Evolutionary conservation across 306 rosid species (phyloP), one percentile per base, ranked within the genome.

Genomic region (Quercus glauca): DNA sequence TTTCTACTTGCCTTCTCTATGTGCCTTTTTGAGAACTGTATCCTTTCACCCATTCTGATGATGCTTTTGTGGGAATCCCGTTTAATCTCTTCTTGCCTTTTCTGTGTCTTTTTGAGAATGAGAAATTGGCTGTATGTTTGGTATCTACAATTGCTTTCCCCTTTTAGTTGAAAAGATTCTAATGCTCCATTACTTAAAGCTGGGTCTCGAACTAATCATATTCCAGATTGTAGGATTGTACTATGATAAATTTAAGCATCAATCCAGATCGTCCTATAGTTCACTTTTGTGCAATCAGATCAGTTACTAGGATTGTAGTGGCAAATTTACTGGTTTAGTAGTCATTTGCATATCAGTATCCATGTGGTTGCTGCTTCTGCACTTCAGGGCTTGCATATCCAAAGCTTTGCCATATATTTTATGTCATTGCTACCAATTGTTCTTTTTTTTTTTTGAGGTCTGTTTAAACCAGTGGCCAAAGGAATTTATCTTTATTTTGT

Each of bases 401-500:
- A 26, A 63, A 67, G 71, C 51, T 33, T 67, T 35, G 51, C 26
- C 51, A 67, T 33, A 18, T 35, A 35, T 9, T 33, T 67, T 67
- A 33, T 19, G 26, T 55, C 41, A 75, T 41, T 20, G 64, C 51
- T 69, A 21, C 61, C 67, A 55, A 3, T 60, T 71, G 73, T 21
- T 49, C 12, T 67, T 78, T 57, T 80, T n/a, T n/a, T n/a, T n/a
- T 23, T 12, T 58, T 8, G 20, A 63, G 61, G 14, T 4, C 53
- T 59, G 10, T 37, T 4, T 21, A 71, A 56, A 55, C 58, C 57
- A 12, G 25, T 77, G 78, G n/a, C 67, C 28, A 33, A 51, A 17
- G 75, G 85, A 73, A 55, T 78, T 37, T 67, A 84, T 20, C 60
- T 21, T 55, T 75, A n/a, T 69, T 75, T 73, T 84, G 76, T 84